Conservation (phyloP, 352 stramenopile species). For the Pythium myriotylum region DNA sequence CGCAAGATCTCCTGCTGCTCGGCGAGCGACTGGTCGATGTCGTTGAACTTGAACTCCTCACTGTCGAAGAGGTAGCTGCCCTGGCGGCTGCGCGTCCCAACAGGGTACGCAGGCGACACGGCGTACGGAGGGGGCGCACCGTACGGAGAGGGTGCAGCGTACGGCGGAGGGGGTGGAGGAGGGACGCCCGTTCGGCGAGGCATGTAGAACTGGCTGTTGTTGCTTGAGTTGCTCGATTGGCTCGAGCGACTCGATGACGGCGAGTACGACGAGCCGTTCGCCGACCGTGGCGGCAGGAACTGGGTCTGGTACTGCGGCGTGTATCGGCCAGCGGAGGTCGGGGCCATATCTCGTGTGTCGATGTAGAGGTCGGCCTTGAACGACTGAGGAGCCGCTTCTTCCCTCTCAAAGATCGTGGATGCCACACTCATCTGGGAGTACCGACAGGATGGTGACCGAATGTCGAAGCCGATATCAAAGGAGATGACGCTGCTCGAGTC, state of each 20-base stretch:
- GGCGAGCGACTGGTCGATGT: conserved; percentile 30
- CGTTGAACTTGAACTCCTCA: conserved; percentile 11
- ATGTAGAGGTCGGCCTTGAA: conserved; percentile 22
- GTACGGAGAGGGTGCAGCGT: background rate
- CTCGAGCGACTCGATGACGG: background rate
- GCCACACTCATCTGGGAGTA: conserved; percentile 23
- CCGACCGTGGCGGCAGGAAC: background rate
- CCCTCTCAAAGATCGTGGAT: conserved; percentile 18
- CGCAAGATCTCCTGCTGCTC: conserved; percentile 38
- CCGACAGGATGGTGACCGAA: conserved; percentile 11
- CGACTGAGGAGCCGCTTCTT: background rate
- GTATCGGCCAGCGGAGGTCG: background rate
- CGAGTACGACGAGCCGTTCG: background rate
- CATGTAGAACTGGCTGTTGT: background rate
- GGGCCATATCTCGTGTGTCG: conserved; percentile 14
- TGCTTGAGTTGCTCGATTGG: conserved; percentile 1
- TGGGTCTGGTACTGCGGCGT: background rate
- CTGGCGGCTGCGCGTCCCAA: background rate
- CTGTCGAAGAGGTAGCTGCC: background rate
- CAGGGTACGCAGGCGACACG: background rate
- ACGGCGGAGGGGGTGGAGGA: background rate
- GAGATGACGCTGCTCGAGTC: conserved; percentile 13
- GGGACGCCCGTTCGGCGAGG: background rate
- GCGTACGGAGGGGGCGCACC: background rate
- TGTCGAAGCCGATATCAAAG: conserved; percentile 12